Evolutionary conservation across 306 rosid genomes (phyloP).

Genomic region (Vigna nakashimae): DNA sequence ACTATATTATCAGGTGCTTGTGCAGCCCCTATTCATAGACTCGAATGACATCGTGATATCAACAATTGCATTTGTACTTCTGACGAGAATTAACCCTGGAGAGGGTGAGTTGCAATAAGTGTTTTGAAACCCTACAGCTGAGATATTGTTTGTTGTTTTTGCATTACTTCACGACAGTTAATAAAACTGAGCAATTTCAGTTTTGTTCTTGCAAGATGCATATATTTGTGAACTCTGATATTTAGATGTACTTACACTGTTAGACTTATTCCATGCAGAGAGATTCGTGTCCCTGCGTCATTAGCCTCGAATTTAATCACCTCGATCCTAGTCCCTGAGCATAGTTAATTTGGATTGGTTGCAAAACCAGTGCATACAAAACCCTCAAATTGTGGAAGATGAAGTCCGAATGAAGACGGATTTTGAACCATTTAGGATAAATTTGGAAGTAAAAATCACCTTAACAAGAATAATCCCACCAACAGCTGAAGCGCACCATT

Average conservation of each 20-base stretch:
- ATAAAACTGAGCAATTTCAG: conserved; percentile 8
- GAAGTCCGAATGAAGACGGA: not conserved
- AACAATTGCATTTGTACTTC: conserved; percentile 27
- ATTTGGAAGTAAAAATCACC: not conserved
- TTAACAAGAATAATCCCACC: not conserved
- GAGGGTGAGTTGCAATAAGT: conserved; percentile 25
- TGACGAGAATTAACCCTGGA: conserved; percentile 14
- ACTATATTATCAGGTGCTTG: conserved; percentile 33
- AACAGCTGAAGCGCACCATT: not conserved
- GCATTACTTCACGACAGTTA: not conserved
- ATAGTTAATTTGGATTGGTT: not conserved
- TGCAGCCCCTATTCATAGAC: conserved; percentile 2
- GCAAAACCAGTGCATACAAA: not conserved
- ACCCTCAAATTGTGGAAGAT: not conserved
- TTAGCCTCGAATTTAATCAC: not conserved
- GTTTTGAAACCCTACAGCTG: conserved; percentile 21
- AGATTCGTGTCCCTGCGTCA: not conserved
- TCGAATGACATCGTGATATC: conserved; percentile 33
- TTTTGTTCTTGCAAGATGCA: not conserved
- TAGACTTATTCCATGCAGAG: not conserved
- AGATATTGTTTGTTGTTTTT: conserved; percentile 19
- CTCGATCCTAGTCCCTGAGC: no score
- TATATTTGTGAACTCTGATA: not conserved
- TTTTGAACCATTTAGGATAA: not conserved
- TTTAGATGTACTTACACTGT: not conserved